Conservation (phyloP, 225 moss, liverwort and hornwort genomes). For the Straminergon stramineum region DNA sequence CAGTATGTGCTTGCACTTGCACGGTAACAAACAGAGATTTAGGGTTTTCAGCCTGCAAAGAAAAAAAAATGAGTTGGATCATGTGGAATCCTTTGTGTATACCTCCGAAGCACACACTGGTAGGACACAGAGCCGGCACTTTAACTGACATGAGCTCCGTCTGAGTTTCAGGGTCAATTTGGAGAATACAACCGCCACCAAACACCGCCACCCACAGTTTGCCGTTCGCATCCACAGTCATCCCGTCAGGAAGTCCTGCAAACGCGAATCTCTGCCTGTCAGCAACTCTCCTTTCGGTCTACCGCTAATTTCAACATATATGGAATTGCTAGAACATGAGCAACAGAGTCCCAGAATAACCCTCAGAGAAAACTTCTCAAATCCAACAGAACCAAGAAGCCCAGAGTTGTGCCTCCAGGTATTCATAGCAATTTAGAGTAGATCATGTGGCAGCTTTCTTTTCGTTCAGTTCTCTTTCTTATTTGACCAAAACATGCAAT, state of each 20-base stretch:
- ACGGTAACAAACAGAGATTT: not conserved
- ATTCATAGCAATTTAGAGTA: not conserved
- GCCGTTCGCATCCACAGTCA: constrained; percentile 40
- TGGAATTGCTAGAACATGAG: not conserved
- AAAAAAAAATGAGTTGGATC: not conserved
- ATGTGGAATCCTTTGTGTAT: not conserved
- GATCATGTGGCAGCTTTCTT: not conserved
- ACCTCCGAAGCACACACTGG: constrained; percentile 43
- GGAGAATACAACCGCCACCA: constrained; percentile 8
- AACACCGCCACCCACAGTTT: constrained; percentile 41
- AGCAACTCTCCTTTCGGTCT: not conserved
- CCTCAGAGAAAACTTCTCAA: not conserved
- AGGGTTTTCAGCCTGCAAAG: not conserved
- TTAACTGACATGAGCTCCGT: constrained; percentile 21
- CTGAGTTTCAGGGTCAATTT: constrained; percentile 44
- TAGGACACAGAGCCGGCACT: constrained; percentile 40
- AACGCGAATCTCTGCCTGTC: not conserved
- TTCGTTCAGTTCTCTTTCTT: not conserved
- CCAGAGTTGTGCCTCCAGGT: not conserved
- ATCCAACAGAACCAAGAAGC: not conserved
- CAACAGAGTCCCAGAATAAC: not conserved
- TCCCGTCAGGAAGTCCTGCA: constrained; percentile 41
- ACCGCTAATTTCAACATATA: not conserved
- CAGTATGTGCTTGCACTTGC: not conserved
- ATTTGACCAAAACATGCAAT: not conserved